Evolutionary conservation across 2,329 filamentous ascomycete genomes (phyloP).

Genomic region (Didymella arachidicola): DNA sequence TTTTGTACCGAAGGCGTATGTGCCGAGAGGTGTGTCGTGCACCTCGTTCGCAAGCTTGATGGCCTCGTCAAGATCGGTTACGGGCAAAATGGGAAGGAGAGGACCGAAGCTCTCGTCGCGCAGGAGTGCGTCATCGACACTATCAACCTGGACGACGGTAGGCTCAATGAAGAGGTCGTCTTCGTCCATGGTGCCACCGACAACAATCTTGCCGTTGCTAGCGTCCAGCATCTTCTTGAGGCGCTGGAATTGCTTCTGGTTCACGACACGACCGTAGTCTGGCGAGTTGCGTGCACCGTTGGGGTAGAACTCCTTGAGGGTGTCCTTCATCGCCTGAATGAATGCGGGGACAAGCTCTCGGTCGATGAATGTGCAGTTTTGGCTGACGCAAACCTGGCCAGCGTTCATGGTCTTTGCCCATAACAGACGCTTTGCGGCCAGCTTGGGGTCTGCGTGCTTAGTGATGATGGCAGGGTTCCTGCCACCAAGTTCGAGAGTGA

Average conservation of each 20-base stretch:
- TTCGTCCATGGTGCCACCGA: conserved; percentile 86
- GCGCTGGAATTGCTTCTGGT: conserved; percentile 77
- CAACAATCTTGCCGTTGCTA: conserved; percentile 80
- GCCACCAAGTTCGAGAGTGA: conserved; percentile 89
- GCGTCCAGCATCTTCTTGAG: conserved; percentile 92
- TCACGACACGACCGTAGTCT: conserved; percentile 83
- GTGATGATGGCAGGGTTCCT: conserved; percentile 92
- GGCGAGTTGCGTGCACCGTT: conserved; percentile 78
- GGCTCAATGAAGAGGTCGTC: conserved; percentile 85
- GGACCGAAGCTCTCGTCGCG: conserved; percentile 90
- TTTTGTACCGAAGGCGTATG: conserved; percentile 86
- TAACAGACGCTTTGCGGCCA: conserved; percentile 83
- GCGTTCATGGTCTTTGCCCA: conserved; percentile 90
- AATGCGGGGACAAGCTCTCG: conserved; percentile 74
- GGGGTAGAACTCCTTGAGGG: conserved; percentile 81
- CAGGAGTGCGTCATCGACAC: conserved; percentile 78
- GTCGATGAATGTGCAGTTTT: conserved; percentile 91
- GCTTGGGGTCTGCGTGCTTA: conserved; percentile 76
- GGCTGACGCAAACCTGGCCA: conserved; percentile 89
- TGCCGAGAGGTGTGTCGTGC: conserved; percentile 80
- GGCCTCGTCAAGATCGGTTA: conserved; percentile 82
- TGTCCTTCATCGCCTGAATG: conserved; percentile 74
- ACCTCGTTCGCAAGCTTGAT: conserved; percentile 82
- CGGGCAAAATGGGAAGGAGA: conserved; percentile 82
- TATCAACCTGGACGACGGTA: conserved; percentile 86